These are phyloP conservation scores for Kurtzmaniella quercitrusa DNA, from an alignment of 1,139 yeast species.

Conservation along the genomic window DNA sequence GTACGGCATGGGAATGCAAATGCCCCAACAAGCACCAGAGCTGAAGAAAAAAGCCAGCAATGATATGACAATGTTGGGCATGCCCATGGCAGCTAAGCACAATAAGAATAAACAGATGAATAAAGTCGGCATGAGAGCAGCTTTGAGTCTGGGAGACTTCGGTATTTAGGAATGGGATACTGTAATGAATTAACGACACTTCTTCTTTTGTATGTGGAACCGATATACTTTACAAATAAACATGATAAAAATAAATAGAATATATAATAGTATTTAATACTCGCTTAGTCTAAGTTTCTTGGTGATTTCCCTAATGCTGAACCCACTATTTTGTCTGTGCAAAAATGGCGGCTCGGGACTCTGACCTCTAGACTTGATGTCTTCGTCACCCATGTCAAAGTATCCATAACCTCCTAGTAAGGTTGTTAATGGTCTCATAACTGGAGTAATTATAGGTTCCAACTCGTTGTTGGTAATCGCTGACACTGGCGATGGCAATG, in stretches of 20 bases:
- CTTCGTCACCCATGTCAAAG: constrained; percentile 70
- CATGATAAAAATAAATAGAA: constrained; percentile 9
- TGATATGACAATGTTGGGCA: constrained; percentile 33
- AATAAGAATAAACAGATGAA: constrained; percentile 33
- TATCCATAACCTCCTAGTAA: constrained; percentile 80
- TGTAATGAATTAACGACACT: not conserved
- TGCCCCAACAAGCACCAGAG: constrained; percentile 7
- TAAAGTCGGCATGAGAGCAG: constrained; percentile 40
- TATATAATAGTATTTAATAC: constrained; percentile 25
- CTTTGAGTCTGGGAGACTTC: constrained; percentile 37
- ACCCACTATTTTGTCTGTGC: constrained; percentile 40
- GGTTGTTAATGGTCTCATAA: constrained; percentile 27
- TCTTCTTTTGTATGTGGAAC: not conserved
- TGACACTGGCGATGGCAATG: constrained; percentile 7
- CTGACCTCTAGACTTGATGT: constrained; percentile 63
- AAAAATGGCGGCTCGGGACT: constrained; percentile 65
- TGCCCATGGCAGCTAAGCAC: constrained; percentile 33
- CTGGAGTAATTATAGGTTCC: constrained; percentile 3
- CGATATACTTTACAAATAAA: constrained; percentile 2
- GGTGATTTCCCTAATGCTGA: constrained; percentile 61
- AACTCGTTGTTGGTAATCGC: constrained; percentile 1
- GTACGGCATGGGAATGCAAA: not conserved
- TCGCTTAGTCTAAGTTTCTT: constrained; percentile 72
- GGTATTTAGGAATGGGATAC: constrained; percentile 26
- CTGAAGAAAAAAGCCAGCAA: constrained; percentile 15